Evolutionary conservation across 164 flowering plant genomes (phyloP), one percentile per base, ranked within the genome.

Genomic region (Akebia trifoliata): DNA sequence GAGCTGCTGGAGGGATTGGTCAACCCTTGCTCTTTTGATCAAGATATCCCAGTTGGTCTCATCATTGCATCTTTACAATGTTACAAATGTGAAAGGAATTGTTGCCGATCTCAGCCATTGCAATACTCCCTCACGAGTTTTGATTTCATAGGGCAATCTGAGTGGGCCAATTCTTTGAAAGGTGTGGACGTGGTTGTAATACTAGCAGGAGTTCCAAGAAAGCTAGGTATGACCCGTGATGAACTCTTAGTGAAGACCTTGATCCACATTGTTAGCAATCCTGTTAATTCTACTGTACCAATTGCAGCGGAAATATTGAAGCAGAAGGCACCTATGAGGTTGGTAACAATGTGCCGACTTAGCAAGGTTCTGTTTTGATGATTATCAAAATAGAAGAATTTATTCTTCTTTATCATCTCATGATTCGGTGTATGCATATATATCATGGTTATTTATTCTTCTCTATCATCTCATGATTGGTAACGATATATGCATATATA

Each of bases 21-120:
- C 65, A 61, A 18, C 65, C 65, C 65, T 61, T 45, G 31, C 65
- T 24, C 65, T 81, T 53, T 65, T 84, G 40, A 65, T 81, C 61
- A 84, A 81, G 70, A 79, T 79, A 87, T 84, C 90, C 9, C 85
- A 85, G 22, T 54, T 81, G 51, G 76, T 84, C 55, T 81, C 87
- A 14, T 72, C 59, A 44, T 67, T 84, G 21, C 78, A 81, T 65
- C 82, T 84, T 44, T 81, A 81, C 34, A 85, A 84, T 78, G 67
- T 81, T 39, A 81, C 85, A 3, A 78, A 84, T 67, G 83, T 81
- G 12, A 79, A 84, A 70, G 90, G 90, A 61, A 81, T 84, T 72
- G 83, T 83, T 42, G 85, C 83, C 30, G 86, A 81, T 66, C 76
- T 84, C 34, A 79, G 85, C 54, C 86, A 84, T 69, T 84, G 86